Conservation (phyloP, 495 filamentous ascomycete genomes). For the Aspergillus biplanus region DNA sequence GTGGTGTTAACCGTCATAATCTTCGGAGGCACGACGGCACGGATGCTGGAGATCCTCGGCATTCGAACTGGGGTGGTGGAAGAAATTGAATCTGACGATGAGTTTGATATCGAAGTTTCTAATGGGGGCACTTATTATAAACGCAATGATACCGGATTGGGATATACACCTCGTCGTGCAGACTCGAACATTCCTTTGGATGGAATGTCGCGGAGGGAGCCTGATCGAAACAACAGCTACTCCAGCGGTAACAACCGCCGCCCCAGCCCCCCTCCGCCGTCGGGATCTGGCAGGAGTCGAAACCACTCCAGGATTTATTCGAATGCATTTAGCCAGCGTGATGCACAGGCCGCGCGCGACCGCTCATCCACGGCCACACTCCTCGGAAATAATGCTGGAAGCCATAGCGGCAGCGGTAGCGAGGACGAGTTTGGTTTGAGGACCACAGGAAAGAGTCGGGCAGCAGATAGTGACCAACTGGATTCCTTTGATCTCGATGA, state of each 20-base stretch:
- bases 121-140: constrained; percentile 78
- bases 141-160: constrained; percentile 68
- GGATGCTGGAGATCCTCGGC: constrained; percentile 94
- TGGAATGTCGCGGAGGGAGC: constrained; percentile 41
- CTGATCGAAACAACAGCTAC: constrained; percentile 48
- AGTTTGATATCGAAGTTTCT: constrained; percentile 94
- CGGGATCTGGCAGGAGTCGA: constrained; percentile 44
- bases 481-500: constrained; percentile 49
- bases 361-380: constrained; percentile 46
- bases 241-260: constrained; percentile 58
- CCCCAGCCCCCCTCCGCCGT: constrained; percentile 51
- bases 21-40: constrained; percentile 96
- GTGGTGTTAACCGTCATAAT: constrained; percentile 98
- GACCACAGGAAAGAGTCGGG: constrained; percentile 58
- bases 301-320: constrained; percentile 57
- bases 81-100: constrained; percentile 94
- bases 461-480: constrained; percentile 61
- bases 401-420: constrained; percentile 52
- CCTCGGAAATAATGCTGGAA: constrained; percentile 47
- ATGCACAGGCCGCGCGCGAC: constrained; percentile 43
- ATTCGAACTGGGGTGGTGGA: constrained; percentile 96
- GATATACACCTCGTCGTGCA: constrained; percentile 69
- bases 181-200: constrained; percentile 60
- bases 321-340: constrained; percentile 58
- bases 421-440: constrained; percentile 57